Conservation (phyloP, 2,329 filamentous ascomycete species). For the Calonectria multiphialidica region DNA sequence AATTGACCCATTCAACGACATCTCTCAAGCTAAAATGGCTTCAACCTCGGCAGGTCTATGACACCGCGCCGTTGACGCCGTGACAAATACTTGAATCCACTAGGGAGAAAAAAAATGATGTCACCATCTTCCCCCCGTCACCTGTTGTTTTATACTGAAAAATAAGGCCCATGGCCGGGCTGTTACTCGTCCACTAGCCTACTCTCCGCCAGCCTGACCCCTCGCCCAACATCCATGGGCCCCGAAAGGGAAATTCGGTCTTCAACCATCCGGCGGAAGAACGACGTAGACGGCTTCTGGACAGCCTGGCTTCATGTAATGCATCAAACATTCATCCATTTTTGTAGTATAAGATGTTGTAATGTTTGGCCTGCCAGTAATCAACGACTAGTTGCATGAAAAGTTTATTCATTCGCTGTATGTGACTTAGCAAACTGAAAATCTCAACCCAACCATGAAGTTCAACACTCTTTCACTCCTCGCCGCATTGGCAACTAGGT, state of each 20-base stretch:
- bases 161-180: background rate
- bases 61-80: background rate
- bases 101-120: background rate
- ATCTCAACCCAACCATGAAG: conserved; percentile 39
- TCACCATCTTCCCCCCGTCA: background rate
- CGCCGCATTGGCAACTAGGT: conserved; percentile 26
- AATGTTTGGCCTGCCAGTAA: background rate
- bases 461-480: conserved; percentile 18
- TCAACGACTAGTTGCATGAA: background rate
- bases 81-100: background rate
- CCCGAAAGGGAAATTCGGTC: conserved; percentile 42
- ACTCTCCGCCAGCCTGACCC: background rate
- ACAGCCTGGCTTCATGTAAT: conserved; percentile 2
- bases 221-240: conserved; percentile 14
- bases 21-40: background rate
- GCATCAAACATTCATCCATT: background rate
- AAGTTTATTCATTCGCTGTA: too few relatives aligned
- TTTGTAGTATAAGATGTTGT: background rate
- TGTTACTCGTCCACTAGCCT: background rate
- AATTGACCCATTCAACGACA: background rate
- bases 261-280: conserved; percentile 44
- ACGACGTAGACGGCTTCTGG: conserved; percentile 28
- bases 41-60: background rate
- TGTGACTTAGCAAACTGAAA: background rate
- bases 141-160: background rate